Base-by-base conservation (phyloP, 169 alveolate genomes). In the Babesia sp. region DNA sequence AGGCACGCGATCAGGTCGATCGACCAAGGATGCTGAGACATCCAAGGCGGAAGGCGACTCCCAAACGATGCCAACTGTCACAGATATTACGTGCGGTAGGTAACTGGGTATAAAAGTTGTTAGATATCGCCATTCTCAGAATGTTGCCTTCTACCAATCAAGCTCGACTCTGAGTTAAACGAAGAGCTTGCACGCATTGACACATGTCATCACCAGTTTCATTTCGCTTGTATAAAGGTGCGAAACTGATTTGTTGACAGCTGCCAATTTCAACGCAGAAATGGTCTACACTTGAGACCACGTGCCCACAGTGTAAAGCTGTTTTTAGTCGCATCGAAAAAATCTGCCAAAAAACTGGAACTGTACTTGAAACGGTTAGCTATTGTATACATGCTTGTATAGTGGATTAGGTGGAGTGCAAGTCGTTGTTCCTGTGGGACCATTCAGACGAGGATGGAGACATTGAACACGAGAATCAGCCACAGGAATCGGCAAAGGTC, bases 281-380 rank as follows among this genome's bases (percentile, higher is more conserved):
- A 50, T 64, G 74, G 74, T 64, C 74, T 1, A 45, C 29, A 8
- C 74, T 64, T 16, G 74, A 64, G 39, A 64, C 74, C 12, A 64
- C 74, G 28, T 64, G 74, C 74, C 74, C 74, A 26, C 74, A 64
- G 63, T 64, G 74, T 50, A 64, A 64, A 42, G 74, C 74, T 3
- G 74, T 64, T 29, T 64, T 64, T 56, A 26, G 36, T 3, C n/a
- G 42, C 50, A 64, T 64, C 9, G 74, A 64, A 14, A 34, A 56
- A 14, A 4, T 64, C n/a, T 46, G 61, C 22, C 24, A 59, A 1
- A 7, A 9, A 2, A 64, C 64, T 2, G 61, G 61, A 33, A 29
- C 44, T 16, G 74, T 64, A 2, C 20, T 64, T n/a, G 63, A 64
- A 22, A 50, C 29, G 51, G 74, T 64, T 12, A 3, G 31, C 0